Conservation (phyloP, 768 basidiomycete species). For the Hydnomerulius pinastri region DNA sequence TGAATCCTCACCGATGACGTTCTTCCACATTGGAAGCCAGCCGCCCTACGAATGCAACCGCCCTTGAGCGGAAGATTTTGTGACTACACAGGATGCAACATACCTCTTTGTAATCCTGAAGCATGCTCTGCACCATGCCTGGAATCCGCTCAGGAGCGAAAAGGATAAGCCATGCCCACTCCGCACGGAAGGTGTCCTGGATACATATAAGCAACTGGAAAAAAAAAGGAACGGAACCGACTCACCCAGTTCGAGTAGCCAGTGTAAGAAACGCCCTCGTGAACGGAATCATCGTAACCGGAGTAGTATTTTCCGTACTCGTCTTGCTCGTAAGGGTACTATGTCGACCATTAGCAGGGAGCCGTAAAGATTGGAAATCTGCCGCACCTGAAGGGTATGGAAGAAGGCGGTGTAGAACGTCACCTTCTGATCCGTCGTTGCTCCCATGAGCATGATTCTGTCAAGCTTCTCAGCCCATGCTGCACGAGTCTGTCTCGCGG, state of each 20-base stretch:
- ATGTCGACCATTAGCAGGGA: constrained; percentile 10
- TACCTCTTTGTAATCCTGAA: constrained; percentile 74
- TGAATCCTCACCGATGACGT: constrained; percentile 56
- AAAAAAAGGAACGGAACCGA: background rate
- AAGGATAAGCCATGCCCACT: constrained; percentile 78
- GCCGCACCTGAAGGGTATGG: constrained; percentile 57
- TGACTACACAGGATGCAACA: background rate
- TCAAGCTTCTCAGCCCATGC: constrained; percentile 63
- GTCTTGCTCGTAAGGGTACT: constrained; percentile 79
- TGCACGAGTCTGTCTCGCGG: constrained; percentile 46
- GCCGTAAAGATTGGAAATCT: background rate
- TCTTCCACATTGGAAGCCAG: constrained; percentile 93
- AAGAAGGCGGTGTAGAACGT: constrained; percentile 64
- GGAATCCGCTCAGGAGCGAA: constrained; percentile 76
- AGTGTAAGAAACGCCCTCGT: constrained; percentile 69
- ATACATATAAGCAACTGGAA: background rate
- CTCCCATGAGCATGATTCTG: constrained; percentile 50
- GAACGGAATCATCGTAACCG: constrained; percentile 68
- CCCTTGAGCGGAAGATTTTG: background rate
- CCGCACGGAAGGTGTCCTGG: constrained; percentile 77
- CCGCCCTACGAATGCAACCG: constrained; percentile 48
- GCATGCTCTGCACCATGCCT: constrained; percentile 77
- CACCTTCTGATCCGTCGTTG: constrained; percentile 46
- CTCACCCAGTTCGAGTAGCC: constrained; percentile 81
- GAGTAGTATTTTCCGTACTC: constrained; percentile 74